phyloP scores from a whole-genome alignment of 23 red algal species.

The Gracilaria gracilis region DNA sequence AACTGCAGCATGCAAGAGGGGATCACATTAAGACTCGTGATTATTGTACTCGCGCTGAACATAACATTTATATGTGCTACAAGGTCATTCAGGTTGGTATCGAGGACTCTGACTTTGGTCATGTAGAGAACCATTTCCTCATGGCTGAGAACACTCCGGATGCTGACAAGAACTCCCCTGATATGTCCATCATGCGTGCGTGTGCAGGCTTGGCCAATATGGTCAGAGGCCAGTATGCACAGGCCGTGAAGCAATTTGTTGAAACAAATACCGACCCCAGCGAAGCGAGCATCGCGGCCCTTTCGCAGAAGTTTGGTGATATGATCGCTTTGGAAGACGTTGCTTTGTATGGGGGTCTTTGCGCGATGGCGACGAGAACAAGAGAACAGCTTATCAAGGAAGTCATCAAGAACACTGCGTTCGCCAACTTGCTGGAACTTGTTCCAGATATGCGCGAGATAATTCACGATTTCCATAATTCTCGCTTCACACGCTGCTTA shows the following conservation, averaged over 20 bases:
- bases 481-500: constrained; percentile 78
- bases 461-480: constrained; percentile 81
- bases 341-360: constrained; percentile 80
- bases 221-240: constrained; percentile 62
- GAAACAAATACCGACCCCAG: constrained; percentile 44
- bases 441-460: constrained; percentile 88
- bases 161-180: constrained; percentile 34
- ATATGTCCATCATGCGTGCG: constrained; percentile 61
- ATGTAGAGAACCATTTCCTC: constrained; percentile 85
- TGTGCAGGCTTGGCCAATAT: constrained; percentile 82
- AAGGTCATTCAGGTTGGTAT: constrained; percentile 74
- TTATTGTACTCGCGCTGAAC: constrained; percentile 70
- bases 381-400: constrained; percentile 60
- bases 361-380: constrained; percentile 81
- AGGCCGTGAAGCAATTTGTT: constrained; percentile 72
- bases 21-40: constrained; percentile 85
- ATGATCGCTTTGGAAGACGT: constrained; percentile 86
- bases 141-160: constrained; percentile 86
- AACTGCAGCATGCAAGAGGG: constrained; percentile 71
- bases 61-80: constrained; percentile 83
- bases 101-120: constrained; percentile 43
- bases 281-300: constrained; percentile 50
- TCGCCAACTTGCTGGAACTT: constrained; percentile 81
- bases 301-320: constrained; percentile 70
- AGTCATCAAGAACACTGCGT: constrained; percentile 52